These are phyloP conservation scores for Tetrahymena borealis DNA, from an alignment of 73 alveolate genomes.

Conservation along the genomic window DNA sequence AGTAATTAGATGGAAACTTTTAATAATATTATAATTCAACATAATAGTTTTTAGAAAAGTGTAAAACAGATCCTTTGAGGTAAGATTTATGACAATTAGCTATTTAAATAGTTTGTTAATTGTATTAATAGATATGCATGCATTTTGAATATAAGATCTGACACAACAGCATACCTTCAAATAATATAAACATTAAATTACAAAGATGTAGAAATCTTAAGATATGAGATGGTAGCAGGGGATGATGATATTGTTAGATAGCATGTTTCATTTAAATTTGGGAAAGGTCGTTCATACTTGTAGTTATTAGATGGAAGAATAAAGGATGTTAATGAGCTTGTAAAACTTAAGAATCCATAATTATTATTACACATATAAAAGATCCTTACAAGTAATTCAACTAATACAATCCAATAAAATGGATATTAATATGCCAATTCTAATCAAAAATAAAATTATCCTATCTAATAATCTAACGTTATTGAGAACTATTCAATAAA, in stretches of 20 bases:
- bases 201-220: neutral
- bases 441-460: neutral
- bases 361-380: neutral
- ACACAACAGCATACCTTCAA: neutral
- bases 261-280: neutral
- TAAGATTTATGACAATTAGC: neutral
- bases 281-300: neutral
- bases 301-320: neutral
- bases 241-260: neutral
- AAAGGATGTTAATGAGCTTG: neutral
- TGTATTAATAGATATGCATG: neutral
- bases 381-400: neutral
- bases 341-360: neutral
- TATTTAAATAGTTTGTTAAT: neutral
- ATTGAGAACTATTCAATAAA: neutral
- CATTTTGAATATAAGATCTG: neutral
- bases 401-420: neutral
- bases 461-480: neutral
- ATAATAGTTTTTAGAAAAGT: neutral
- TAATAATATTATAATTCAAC: neutral
- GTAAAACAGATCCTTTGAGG: neutral
- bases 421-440: neutral
- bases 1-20: neutral
- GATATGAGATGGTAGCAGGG: neutral
- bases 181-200: neutral